Conservation (phyloP, 129 eudicot genomes). For the Flaveria bidentis region DNA sequence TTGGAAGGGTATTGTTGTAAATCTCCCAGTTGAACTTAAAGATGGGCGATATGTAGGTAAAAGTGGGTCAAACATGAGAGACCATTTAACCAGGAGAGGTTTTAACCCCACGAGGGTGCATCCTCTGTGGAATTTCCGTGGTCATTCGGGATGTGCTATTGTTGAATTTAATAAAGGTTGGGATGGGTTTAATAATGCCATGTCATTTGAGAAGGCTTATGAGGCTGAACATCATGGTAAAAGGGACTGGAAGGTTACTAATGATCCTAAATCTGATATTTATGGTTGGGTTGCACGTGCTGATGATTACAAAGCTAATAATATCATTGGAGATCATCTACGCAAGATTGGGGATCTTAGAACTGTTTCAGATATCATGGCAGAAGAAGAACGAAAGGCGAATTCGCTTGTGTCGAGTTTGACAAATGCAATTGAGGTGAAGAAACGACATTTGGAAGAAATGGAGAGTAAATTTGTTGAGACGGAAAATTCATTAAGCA, state of each 20-base stretch:
- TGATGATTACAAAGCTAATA: slow-evolving; percentile 59
- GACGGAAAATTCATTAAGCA: slow-evolving; percentile 53
- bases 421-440: slow-evolving; percentile 60
- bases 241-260: slow-evolving; percentile 57
- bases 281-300: slow-evolving; percentile 98
- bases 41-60: slow-evolving; percentile 82
- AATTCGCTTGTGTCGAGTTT: slow-evolving; percentile 52
- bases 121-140: slow-evolving; percentile 79
- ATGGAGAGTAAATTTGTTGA: slow-evolving; percentile 61
- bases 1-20: slow-evolving; percentile 74
- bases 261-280: slow-evolving; percentile 44
- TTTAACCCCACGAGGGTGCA: slow-evolving; percentile 72
- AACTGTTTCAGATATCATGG: slow-evolving; percentile 63
- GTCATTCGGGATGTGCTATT: slow-evolving; percentile 77
- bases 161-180: slow-evolving; percentile 76
- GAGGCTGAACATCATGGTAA: slow-evolving; percentile 77
- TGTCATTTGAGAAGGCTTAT: slow-evolving; percentile 82
- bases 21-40: slow-evolving; percentile 54
- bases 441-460: slow-evolving; percentile 57
- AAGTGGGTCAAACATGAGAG: slow-evolving; percentile 87
- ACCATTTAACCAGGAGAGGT: slow-evolving; percentile 57
- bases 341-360: slow-evolving; percentile 78
- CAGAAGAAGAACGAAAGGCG: slow-evolving; percentile 63
- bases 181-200: slow-evolving; percentile 80
- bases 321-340: slow-evolving; percentile 66